phyloP scores from a whole-genome alignment of 805 yeast genomes.

The Lipomyces spencermartinsiae region DNA sequence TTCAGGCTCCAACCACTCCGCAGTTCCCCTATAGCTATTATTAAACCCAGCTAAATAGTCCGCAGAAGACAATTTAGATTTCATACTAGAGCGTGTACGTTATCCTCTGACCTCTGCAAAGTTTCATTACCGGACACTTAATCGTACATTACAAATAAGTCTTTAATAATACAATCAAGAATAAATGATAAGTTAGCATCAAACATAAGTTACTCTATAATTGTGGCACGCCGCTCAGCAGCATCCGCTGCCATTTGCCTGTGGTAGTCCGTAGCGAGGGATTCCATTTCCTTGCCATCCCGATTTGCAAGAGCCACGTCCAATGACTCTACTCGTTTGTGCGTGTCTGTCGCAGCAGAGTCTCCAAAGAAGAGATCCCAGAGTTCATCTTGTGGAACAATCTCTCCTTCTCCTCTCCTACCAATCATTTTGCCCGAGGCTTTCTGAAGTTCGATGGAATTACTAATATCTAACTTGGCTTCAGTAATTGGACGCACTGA shows the following conservation, averaged over 20 bases:
- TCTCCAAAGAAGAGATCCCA: constrained; percentile 65
- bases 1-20: too few species aligned
- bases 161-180: not conserved
- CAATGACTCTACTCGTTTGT: constrained; percentile 15
- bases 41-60: too few species aligned
- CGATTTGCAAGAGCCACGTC: constrained; percentile 22
- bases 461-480: constrained; percentile 51
- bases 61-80: too few species aligned
- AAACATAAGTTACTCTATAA: not conserved
- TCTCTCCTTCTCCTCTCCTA: constrained; percentile 61
- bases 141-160: not conserved
- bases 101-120: not conserved
- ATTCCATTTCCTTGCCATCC: constrained; percentile 6
- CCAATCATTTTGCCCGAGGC: constrained; percentile 58
- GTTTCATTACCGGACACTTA: not conserved
- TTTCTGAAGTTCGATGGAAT: constrained; percentile 61
- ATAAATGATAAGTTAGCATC: not conserved
- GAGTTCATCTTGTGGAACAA: constrained; percentile 62
- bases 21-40: too few species aligned
- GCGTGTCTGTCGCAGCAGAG: constrained; percentile 16
- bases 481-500: constrained; percentile 44
- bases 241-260: constrained; percentile 25
- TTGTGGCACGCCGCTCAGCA: constrained; percentile 29
- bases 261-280: constrained; percentile 19
- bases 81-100: too few species aligned